Evolutionary conservation across 177 flowering plant species (phyloP), one percentile per base, ranked within the genome.

Genomic region (Vitis hybrid): DNA sequence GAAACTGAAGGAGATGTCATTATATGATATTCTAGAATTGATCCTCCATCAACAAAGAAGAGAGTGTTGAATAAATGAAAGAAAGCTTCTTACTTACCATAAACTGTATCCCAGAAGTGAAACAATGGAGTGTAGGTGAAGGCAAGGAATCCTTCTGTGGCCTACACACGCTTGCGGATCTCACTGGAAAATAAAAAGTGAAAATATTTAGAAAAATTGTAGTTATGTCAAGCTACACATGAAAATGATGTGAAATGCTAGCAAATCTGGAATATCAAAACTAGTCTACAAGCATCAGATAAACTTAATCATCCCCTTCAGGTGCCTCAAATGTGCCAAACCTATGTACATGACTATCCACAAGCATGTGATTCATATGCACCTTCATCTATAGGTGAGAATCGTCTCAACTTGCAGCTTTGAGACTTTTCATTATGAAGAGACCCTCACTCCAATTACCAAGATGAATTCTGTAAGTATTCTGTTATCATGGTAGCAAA

Each of bases 111-210:
- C 64, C 50, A n/a, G 50, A n/a, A 32, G n/a, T 35, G 4, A 18
- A 61, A 61, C 48, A 11, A 41, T 46, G 27, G 27, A 48, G 14
- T 48, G 18, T 17, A n/a, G 12, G 17, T 9, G 18, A 48, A 48
- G 46, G 46, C 46, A 24, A 32, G 20, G 17, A 21, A 21, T 63
- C 49, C 53, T 17, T n/a, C 35, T 41, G 65, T 9, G 14, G 53
- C 53, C 27, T 15, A 41, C 65, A 63, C 11, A 2, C 24, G 27
- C 53, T n/a, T 11, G 53, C 9, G 2, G 13, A 63, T 13, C 46
- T 63, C 53, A 63, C 65, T 63, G 53, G 27, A 10, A 48, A 17
- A 63, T 7, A 9, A 48, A 63, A 63, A 63, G 20, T 9, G 53
- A 63, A 63, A 17, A 10, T 32, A 63, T 17, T 41, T 9, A 63